A percentile compares a stretch with the other conserved stretches of the same genome.
Conservation (phyloP, 306 rosid genomes). For the Dalbergia cultrata region DNA sequence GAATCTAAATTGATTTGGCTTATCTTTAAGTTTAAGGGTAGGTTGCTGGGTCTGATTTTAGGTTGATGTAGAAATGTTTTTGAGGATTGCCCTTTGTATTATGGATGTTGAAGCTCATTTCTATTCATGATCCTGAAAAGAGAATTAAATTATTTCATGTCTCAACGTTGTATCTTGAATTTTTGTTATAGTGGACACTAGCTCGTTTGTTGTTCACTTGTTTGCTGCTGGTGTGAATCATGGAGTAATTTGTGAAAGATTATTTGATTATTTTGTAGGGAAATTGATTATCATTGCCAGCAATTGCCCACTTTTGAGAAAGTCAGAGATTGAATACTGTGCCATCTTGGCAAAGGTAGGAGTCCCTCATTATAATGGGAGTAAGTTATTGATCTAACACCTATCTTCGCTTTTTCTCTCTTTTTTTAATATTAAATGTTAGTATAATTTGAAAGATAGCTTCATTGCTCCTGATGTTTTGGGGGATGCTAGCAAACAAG, state of each 20-base stretch:
- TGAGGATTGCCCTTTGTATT: background rate
- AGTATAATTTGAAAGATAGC: background rate
- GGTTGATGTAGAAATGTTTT: background rate
- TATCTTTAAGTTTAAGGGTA: background rate
- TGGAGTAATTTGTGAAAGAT: background rate
- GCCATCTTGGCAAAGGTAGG: constrained; percentile 88
- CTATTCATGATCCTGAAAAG: background rate
- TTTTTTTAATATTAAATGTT: background rate
- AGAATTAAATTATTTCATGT: background rate
- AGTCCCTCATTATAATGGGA: constrained; percentile 83
- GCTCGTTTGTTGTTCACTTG: background rate
- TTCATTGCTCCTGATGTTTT: background rate
- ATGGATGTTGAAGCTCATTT: background rate
- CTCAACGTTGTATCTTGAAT: background rate
- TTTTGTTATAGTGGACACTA: background rate
- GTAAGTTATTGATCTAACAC: constrained; percentile 54
- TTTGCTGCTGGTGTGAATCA: background rate
- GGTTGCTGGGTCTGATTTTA: background rate
- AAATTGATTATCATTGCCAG: constrained; percentile 80
- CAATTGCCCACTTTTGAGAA: constrained; percentile 83
- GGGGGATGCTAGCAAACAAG: background rate
- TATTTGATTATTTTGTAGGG: constrained; percentile 48
- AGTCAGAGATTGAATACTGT: constrained; percentile 80
- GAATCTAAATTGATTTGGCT: background rate
- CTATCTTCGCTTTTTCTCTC: background rate